phyloP scores from a whole-genome alignment of 306 rosid species.

The Astragalus membranaceus region DNA sequence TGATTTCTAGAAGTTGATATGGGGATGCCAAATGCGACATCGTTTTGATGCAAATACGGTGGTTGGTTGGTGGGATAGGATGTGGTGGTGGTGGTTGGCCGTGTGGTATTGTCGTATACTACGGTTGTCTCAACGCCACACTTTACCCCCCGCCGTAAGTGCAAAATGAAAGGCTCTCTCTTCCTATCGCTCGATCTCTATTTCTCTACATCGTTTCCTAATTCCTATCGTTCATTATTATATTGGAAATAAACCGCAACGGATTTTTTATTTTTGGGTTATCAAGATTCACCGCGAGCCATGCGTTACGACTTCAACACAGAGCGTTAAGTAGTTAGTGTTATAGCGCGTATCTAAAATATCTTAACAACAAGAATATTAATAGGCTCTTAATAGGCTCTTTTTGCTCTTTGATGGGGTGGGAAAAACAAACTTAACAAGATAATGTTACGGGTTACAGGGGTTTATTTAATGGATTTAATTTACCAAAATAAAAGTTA shows the following conservation, averaged over 20 bases:
- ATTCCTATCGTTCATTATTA: not conserved
- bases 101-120: too few species aligned
- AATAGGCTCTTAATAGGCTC: not conserved
- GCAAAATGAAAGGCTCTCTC: not conserved
- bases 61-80: not conserved
- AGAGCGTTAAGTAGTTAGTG: not conserved
- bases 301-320: not conserved
- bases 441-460: not conserved
- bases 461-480: too few species aligned
- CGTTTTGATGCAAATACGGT: not conserved
- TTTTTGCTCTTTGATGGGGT: not conserved
- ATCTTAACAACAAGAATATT: not conserved
- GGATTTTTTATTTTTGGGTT: not conserved
- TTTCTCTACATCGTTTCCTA: not conserved
- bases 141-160: not conserved
- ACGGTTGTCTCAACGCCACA: not conserved
- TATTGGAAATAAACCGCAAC: not conserved
- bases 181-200: not conserved
- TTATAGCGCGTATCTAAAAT: not conserved
- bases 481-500: too few species aligned
- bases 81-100: not conserved
- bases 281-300: not conserved
- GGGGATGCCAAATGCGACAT: slow-evolving; percentile 17
- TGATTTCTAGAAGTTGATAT: slow-evolving; percentile 56
- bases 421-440: not conserved